A percentile compares a stretch with the other conserved stretches of the same genome.
These are phyloP conservation scores for Triticum urartu DNA, from an alignment of 176 grass and related monocot species.

Conservation along the genomic window DNA sequence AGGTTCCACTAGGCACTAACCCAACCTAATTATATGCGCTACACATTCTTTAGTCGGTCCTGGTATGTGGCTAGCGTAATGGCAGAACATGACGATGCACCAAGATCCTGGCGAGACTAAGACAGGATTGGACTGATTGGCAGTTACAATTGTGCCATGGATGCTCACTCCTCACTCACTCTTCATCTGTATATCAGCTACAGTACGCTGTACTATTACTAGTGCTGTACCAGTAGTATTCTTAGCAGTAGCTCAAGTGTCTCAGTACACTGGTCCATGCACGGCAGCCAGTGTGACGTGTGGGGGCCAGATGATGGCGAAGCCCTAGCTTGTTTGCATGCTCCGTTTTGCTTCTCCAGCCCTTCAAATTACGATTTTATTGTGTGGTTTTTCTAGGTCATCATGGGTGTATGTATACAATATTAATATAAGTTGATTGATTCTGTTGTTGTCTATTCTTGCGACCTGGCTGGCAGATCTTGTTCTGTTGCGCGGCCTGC, in stretches of 20 bases:
- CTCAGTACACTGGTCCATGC: slow-evolving; percentile 43
- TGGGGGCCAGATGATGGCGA: slow-evolving; percentile 34
- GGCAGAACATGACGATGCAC: background rate
- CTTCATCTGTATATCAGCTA: background rate
- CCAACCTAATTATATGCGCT: background rate
- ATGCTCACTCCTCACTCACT: background rate
- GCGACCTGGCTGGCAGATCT: slow-evolving; percentile 43
- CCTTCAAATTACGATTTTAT: background rate
- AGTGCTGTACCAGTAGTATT: background rate
- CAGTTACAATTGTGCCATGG: background rate
- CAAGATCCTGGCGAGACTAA: slow-evolving; percentile 19
- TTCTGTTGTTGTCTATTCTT: slow-evolving; percentile 31
- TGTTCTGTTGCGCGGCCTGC: slow-evolving; percentile 30
- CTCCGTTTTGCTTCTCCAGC: background rate
- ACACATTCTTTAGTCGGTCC: background rate
- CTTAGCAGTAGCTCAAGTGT: slow-evolving; percentile 52
- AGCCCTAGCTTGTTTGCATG: slow-evolving; percentile 34
- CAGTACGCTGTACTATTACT: background rate
- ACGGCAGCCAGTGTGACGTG: slow-evolving; percentile 23
- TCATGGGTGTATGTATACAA: background rate
- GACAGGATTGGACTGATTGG: background rate
- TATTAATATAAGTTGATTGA: slow-evolving; percentile 5
- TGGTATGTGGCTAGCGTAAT: background rate
- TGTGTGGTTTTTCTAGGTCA: background rate
- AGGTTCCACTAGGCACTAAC: too few species aligned